A percentile compares a stretch with the other conserved stretches of the same genome.
phyloP scores from a whole-genome alignment of 1,284 basidiomycete genomes.

The Erythrobasidium hasegawianum region DNA sequence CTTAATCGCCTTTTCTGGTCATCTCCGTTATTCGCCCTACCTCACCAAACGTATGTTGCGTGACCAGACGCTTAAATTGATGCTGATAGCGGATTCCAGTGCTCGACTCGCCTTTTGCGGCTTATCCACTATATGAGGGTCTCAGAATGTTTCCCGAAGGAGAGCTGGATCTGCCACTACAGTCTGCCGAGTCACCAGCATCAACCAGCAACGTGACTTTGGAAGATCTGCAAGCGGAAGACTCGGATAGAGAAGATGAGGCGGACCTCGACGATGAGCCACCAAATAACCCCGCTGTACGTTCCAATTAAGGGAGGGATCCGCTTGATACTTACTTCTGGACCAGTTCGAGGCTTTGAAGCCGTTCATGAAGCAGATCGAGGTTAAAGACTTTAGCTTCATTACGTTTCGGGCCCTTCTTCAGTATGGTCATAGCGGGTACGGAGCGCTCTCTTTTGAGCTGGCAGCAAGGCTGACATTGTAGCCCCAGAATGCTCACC shows the following conservation, averaged over 20 bases:
- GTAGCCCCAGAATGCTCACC: conserved; percentile 1
- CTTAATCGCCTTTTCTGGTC: neutral
- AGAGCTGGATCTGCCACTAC: neutral
- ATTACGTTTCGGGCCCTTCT: neutral
- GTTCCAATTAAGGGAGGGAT: too few species aligned
- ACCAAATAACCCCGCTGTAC: neutral
- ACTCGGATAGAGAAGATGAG: neutral
- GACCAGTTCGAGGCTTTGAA: conserved; percentile 1
- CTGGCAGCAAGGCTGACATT: too few species aligned
- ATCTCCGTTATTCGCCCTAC: neutral
- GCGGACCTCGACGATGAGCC: neutral
- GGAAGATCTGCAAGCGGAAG: conserved; percentile 1
- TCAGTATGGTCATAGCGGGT: conserved; percentile 1
- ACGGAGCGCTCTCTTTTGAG: too few species aligned
- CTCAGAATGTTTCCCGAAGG: neutral
- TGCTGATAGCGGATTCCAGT: neutral
- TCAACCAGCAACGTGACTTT: neutral
- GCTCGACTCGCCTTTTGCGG: neutral
- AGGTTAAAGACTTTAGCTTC: neutral
- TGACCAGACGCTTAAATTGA: neutral
- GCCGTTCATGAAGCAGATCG: conserved; percentile 1
- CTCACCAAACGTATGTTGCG: neutral
- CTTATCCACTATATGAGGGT: neutral
- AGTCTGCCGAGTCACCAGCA: neutral
- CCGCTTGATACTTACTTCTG: too few species aligned